Base-by-base conservation (phyloP, 148 eudicot species). In the Spergularia bocconei region DNA sequence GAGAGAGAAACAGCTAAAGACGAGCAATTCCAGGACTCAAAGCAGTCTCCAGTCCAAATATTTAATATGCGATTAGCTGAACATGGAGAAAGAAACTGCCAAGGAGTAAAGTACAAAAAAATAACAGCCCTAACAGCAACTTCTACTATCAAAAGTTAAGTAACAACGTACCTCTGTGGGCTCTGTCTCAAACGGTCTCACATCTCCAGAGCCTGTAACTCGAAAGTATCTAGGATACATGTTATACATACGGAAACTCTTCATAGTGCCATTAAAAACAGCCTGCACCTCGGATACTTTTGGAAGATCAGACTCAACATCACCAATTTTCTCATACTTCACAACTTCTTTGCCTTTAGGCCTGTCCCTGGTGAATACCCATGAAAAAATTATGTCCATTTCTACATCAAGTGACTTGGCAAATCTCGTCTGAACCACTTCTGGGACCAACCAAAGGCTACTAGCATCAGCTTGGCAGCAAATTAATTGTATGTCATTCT, bases 181-280 rank as follows among this genome's bases (percentile, higher is more conserved):
- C 36, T 29, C 89, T 53, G 83, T 82, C 41, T 94, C 98, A 71
- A 94, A 85, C 25, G 93, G 86, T 61, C 98, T 87, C 60, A 90
- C 98, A 63, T 94, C 98, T 71, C 96, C 98, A 56, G 98, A 92
- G 77, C 98, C 97, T 70, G 98, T 94, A 55, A 94, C 98, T 71
- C 98, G 85, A 68, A 94, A 87, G 79, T 84, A 86, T 80, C 96
- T 89, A 25, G 97, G 85, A 75, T 84, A 92, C 76, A 90, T 81
- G 69, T 87, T 88, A 56, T 78, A 44, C 38, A 90, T 82, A 80
- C 91, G 86, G 70, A 94, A 92, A 85, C 92, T 91, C 39, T 84
- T 77, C 67, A 75, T 65, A 73, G 93, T 78, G 62, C 97, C 97
- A 73, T 89, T 90, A 41, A 94, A 83, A 82, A 94, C 97, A 76